Evolutionary conservation across 2,329 filamentous ascomycete species (phyloP), one percentile per base, ranked within the genome.

Genomic region (Epichloe coenophiala): DNA sequence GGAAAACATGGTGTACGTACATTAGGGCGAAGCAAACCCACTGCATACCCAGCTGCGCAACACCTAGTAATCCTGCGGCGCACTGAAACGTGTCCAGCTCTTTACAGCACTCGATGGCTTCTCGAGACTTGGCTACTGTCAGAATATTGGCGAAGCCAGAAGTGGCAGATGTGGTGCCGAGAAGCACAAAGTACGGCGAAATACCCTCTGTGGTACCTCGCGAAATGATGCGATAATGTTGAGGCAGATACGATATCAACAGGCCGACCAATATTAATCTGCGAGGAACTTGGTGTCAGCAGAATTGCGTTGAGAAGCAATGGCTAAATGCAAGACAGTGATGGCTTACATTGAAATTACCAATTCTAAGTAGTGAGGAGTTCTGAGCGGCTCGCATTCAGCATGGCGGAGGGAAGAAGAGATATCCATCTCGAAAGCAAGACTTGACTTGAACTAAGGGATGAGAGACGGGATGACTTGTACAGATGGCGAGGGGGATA

Each of bases 131-230:
- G n/a, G 88, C 86, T 13, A 95, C 78, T 1, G 88, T 84, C 49
- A 97, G 72, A 62, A 98, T 96, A 63, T 97, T 97, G 56, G 87
- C 88, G 60, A 98, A 88, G 27, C 87, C 86, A 45, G 86, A 87
- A 48, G 86, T 95, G 59, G 86, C 86, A 7, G 88, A 94, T 1
- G 91, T 91, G 27, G 86, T 88, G 53, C 93, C 93, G n/a, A 98
- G 80, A 2, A 97, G 78, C 56, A 98, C 83, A 63, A 95, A 98
- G 68, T 91, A 93, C 8, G 93, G 91, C 33, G 90, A 96, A 55
- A 98, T 90, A 55, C 93, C 93, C 65, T 95, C 91, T 21, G 91
- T 94, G 13, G 88, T 93, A 54, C 83, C 80, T 50, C 89, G 81
- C 40, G 78, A 74, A 58, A 95, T 87, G 68, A 98, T 97, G 61